Evolutionary conservation across 2,329 filamentous ascomycete species (phyloP), one percentile per base, ranked within the genome.

Genomic region (Graphilbum ipis-grandicollis): DNA sequence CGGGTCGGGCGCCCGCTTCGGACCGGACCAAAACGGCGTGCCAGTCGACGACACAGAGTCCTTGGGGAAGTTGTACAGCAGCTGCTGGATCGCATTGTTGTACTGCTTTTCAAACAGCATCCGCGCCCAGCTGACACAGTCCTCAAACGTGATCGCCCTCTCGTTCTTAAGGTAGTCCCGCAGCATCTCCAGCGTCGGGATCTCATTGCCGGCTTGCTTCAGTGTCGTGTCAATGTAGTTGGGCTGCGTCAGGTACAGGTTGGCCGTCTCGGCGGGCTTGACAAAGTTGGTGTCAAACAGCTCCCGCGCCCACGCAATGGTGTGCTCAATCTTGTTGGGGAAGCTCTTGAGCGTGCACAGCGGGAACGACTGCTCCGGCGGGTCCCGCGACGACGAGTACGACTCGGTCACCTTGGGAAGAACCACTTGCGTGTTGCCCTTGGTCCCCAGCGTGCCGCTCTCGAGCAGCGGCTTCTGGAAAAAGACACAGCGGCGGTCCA

Each of bases 341-440:
- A 98, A 98, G 58, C 86, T 94, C 52, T 83, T 75, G 43, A 98
- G 69, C 5, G 90, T 96, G 57, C 90, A 98, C 86, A 96, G 96
- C 1, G 90, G 90, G 68, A 98, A 96, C 1, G 90, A 93, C 62
- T 94, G 85, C 66, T 98, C 92, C 0, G 90, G 90, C 1, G 90
- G 90, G 55, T 98, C 92, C 55, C 94, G 88, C 17, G 90, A 96
- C 4, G 65, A 68, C 1, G 90, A 94, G 63, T 98, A 98, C 1
- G 90, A 96, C 58, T 98, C 92, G 1, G 90, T 96, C 44, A 94
- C 62, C 48, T 75, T 71, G 10, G 90, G 92, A 39, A 98, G 69
- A 34, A 98, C 76, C 41, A 98, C 90, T 53, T 98, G 90, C 7
- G 85, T 93, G 62, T 98, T 98, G 51, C 90, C 90, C 67, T 98